Evolutionary conservation across 1,284 basidiomycete species (phyloP).

Genomic region (Cystobasidium slooffiae): DNA sequence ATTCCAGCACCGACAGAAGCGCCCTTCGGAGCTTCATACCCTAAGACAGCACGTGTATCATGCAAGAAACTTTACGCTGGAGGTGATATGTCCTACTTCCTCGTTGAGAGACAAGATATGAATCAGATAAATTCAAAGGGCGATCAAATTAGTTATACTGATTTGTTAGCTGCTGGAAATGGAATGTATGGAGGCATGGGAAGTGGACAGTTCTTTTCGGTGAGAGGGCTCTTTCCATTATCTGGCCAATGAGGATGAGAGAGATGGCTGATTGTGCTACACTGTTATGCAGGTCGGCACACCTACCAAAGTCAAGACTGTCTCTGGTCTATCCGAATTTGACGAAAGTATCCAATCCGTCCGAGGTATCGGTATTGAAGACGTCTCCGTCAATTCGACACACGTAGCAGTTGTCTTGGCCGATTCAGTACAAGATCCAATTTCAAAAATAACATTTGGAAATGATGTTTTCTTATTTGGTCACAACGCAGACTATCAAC

Average conservation of each 20-base stretch:
- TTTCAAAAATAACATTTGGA: constrained; percentile 2
- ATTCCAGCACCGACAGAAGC: constrained; percentile 87
- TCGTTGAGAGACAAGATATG: constrained; percentile 64
- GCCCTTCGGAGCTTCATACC: constrained; percentile 67
- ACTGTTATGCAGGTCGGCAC: constrained; percentile 54
- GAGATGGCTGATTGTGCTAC: background rate
- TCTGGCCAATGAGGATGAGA: background rate
- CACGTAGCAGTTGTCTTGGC: constrained; percentile 59
- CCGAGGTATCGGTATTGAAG: constrained; percentile 71
- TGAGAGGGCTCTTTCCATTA: background rate
- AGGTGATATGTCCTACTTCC: constrained; percentile 77
- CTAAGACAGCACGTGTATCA: constrained; percentile 64
- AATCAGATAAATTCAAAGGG: background rate
- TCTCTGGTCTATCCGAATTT: constrained; percentile 84
- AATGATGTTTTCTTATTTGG: constrained; percentile 45
- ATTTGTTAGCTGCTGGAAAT: constrained; percentile 81
- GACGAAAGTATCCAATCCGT: constrained; percentile 68
- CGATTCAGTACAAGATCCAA: constrained; percentile 62
- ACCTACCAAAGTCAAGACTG: constrained; percentile 75
- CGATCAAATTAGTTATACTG: constrained; percentile 54
- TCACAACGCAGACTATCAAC: constrained; percentile 72
- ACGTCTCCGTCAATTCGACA: constrained; percentile 67
- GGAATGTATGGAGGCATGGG: constrained; percentile 74
- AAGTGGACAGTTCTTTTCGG: constrained; percentile 28
- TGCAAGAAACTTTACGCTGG: constrained; percentile 73